Evolutionary conservation across 2,329 filamentous ascomycete species (phyloP).

Genomic region (Exserohilum turcica): DNA sequence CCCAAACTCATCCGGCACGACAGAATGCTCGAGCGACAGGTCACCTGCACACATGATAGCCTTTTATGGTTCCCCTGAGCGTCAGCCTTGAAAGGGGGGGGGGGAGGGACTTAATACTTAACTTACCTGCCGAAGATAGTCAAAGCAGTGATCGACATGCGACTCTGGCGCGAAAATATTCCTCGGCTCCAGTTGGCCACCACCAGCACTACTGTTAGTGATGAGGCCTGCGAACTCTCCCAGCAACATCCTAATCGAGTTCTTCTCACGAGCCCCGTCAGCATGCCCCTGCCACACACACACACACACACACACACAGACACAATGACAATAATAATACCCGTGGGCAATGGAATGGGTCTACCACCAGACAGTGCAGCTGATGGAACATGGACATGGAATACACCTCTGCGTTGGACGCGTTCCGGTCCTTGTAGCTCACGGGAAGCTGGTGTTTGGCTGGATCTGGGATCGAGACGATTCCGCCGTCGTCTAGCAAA

Average conservation of each 20-base stretch:
- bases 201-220: background rate
- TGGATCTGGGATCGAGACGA: slow-evolving; percentile 3
- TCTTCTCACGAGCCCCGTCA: slow-evolving; percentile 3
- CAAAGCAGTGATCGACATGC: slow-evolving; percentile 11
- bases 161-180: slow-evolving; percentile 1
- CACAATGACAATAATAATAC: too few species aligned
- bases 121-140: slow-evolving; percentile 9
- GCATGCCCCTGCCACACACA: too few species aligned
- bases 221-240: slow-evolving; percentile 5
- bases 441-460: slow-evolving; percentile 5
- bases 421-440: slow-evolving; percentile 11
- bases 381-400: slow-evolving; percentile 13
- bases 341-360: too few species aligned
- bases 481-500: slow-evolving; percentile 4
- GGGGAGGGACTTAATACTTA: background rate
- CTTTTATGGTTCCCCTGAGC: background rate
- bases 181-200: background rate
- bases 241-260: slow-evolving; percentile 4
- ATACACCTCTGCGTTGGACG: slow-evolving; percentile 7
- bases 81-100: background rate
- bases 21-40: slow-evolving; percentile 7
- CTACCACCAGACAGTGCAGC: slow-evolving; percentile 8
- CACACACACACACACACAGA: too few species aligned
- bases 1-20: slow-evolving; percentile 3
- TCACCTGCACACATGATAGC: slow-evolving; percentile 10